phyloP scores from a whole-genome alignment of 305 asterid genomes.

The Fraxinus greggii region DNA sequence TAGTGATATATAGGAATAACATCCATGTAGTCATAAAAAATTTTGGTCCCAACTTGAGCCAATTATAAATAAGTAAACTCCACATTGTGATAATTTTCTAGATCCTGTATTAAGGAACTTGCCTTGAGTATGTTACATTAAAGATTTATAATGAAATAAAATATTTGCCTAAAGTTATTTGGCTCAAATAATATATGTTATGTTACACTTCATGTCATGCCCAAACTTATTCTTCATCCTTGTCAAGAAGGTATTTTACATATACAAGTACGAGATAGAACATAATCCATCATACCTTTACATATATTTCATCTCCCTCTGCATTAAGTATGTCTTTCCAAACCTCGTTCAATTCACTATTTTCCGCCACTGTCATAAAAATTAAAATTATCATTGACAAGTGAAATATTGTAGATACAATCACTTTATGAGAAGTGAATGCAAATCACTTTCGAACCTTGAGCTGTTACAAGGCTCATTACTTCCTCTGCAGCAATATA shows the following conservation, averaged over 20 bases:
- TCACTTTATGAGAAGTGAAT: background rate
- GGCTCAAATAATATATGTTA: background rate
- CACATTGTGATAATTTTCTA: background rate
- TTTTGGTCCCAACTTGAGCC: background rate
- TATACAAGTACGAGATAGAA: background rate
- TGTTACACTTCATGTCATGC: background rate
- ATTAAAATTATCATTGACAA: conserved; percentile 8
- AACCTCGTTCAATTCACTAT: conserved; percentile 74
- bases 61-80: background rate
- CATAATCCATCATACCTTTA: conserved; percentile 52
- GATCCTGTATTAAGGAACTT: background rate
- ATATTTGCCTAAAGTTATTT: background rate
- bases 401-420: background rate
- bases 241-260: background rate
- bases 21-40: background rate
- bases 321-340: conserved; percentile 93
- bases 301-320: conserved; percentile 93
- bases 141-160: too few species aligned
- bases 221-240: background rate
- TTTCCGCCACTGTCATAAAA: conserved; percentile 69
- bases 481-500: conserved; percentile 89
- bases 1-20: background rate
- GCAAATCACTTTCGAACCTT: conserved; percentile 47
- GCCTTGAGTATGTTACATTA: background rate
- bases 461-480: conserved; percentile 99